These are phyloP conservation scores for Misopates orontium DNA, from an alignment of 257 asterid genomes.

Conservation along the genomic window DNA sequence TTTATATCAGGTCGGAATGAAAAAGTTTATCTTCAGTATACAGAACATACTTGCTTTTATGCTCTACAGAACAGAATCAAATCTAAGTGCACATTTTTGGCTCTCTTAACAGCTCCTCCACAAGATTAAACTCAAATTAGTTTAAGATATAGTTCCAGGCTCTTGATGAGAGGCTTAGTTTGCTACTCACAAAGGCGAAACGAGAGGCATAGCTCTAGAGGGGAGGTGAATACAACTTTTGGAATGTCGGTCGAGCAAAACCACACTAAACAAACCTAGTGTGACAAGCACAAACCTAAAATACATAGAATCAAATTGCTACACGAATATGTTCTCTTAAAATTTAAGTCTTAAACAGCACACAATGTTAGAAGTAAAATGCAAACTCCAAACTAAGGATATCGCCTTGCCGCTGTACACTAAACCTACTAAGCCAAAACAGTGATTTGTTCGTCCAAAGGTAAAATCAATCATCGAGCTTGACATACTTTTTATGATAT, in stretches of 20 bases:
- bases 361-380: too few relatives aligned
- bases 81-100: neutral
- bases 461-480: neutral
- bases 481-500: neutral
- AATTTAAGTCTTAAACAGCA: too few relatives aligned
- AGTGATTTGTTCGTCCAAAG: neutral
- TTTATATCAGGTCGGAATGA: neutral
- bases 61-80: neutral
- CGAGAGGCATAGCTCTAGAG: neutral
- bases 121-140: neutral
- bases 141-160: neutral
- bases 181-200: too few relatives aligned
- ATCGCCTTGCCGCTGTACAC: too few relatives aligned
- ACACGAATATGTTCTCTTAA: too few relatives aligned
- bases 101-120: constrained; percentile 3
- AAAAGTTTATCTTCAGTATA: neutral
- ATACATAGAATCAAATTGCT: too few relatives aligned
- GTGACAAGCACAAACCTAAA: too few relatives aligned
- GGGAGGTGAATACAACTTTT: too few relatives aligned
- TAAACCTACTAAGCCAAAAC: too few relatives aligned
- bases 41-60: neutral
- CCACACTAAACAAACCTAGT: too few relatives aligned
- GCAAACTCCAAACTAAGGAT: too few relatives aligned
- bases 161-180: neutral
- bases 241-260: too few relatives aligned